Evolutionary conservation across 1,139 yeast species (phyloP).

Genomic region (Blastobotrys elegans): DNA sequence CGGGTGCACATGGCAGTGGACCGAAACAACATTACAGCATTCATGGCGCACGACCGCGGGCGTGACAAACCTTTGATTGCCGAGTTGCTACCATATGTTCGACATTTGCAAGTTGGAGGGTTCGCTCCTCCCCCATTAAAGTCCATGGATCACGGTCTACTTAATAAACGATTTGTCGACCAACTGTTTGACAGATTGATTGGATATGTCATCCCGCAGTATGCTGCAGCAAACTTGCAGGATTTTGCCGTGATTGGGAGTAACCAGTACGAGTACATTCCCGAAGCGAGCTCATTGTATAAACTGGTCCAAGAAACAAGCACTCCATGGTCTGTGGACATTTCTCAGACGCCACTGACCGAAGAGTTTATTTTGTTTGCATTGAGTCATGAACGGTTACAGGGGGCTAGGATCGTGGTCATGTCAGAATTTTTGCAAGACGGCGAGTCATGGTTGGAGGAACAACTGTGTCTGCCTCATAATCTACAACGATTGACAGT

Average conservation of each 20-base stretch:
- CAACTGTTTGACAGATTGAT: conserved; percentile 8
- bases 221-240: neutral
- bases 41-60: conserved; percentile 8
- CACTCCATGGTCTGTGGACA: conserved; percentile 1
- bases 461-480: neutral
- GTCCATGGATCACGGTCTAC: neutral
- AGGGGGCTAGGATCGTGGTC: conserved; percentile 3
- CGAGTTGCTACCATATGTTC: neutral
- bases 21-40: conserved; percentile 5
- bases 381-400: neutral
- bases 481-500: neutral
- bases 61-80: conserved; percentile 3
- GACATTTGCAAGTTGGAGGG: conserved; percentile 6
- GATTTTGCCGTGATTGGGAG: conserved; percentile 6
- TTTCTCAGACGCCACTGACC: conserved; percentile 9
- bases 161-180: conserved; percentile 10
- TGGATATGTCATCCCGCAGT: neutral
- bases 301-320: neutral
- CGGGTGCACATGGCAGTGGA: neutral
- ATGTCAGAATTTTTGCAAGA: conserved; percentile 8
- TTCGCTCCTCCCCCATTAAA: conserved; percentile 7
- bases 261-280: conserved; percentile 8
- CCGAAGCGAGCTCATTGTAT: conserved; percentile 2
- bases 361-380: conserved; percentile 8
- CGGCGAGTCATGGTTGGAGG: conserved; percentile 9